Evolutionary conservation across 2,329 filamentous ascomycete species (phyloP), one percentile per base, ranked within the genome.

Genomic region (Fusarium chuoi): DNA sequence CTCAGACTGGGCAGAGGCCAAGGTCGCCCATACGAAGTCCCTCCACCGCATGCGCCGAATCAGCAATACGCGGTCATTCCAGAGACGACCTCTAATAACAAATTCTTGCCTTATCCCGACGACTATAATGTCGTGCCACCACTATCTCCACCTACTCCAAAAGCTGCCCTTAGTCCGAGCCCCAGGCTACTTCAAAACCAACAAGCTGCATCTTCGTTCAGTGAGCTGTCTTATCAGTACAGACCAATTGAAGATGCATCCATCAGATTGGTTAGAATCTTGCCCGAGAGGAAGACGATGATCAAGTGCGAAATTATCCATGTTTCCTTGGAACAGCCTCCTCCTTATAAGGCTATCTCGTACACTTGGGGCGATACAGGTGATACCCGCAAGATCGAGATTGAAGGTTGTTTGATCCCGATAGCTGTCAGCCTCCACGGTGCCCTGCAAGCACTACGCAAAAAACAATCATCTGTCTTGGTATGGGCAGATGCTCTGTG

Each of bases 401-500:
- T 73, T 6, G 59, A 70, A 30, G 70, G 65, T 2, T 54, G 33
- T 5, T 22, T 18, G 3, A 36, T 70, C 5, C 58, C 36, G 0
- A 45, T 73, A 12, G 49, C 70, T 4, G 51, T 48, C 2, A 73
- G 59, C 2, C 70, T 73, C 1, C 36, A 73, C 6, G 70, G 70
- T 0, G 65, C 56, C 3, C 24, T 73, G 18, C 45, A 66, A 36
- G 70, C 56, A 18, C 56, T 73, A 7, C 65, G 65, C 0, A 38
- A 73, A 12, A 66, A 41, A 13, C 36, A 44, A 18, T 24, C 49
- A 7, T 65, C 65, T 6, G 55, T 66, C 0, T 9, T 73, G 6
- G 59, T 73, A 6, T 73, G 70, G 70, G 59, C 58, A 14, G 70
- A 73, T 59, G 70, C 56, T 5, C 14, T 73, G 2, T 73, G 64